Conservation (phyloP, 2,329 filamentous ascomycete species). For the Aaosphaeria arxii region DNA sequence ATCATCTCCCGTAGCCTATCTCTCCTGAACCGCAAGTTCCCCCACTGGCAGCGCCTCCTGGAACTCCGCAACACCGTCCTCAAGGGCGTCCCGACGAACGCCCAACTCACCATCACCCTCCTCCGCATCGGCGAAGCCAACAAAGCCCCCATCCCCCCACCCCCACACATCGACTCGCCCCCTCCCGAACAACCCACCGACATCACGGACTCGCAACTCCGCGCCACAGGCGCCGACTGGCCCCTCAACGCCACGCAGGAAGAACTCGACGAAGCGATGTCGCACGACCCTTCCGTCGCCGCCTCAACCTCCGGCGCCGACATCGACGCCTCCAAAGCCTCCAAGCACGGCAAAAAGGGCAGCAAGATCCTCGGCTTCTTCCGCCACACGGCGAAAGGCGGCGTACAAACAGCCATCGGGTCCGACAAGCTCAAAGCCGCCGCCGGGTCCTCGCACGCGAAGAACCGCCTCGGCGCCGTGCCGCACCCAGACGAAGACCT, state of each 20-base stretch:
- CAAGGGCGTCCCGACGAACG: constrained; percentile 81
- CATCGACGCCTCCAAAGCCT: constrained; percentile 48
- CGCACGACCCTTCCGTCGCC: constrained; percentile 44
- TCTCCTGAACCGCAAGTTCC: constrained; percentile 60
- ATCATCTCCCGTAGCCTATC: constrained; percentile 59
- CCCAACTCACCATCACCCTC: constrained; percentile 76
- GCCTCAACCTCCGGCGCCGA: constrained; percentile 52
- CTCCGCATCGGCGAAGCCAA: constrained; percentile 80
- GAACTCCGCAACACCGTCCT: constrained; percentile 73
- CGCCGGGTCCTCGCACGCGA: constrained; percentile 44
- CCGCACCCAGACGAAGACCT: constrained; percentile 20
- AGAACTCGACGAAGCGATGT: constrained; percentile 64
- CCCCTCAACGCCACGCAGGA: constrained; percentile 60
- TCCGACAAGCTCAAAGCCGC: constrained; percentile 70
- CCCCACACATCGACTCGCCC: constrained; percentile 44
- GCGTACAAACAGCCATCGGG: constrained; percentile 68
- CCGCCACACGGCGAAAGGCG: constrained; percentile 67
- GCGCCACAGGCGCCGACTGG: constrained; percentile 51
- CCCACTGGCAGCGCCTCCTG: constrained; percentile 72
- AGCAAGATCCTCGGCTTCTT: constrained; percentile 61
- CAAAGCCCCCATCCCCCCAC: constrained; percentile 70
- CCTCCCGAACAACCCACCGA: constrained; percentile 52
- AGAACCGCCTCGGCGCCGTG: not conserved
- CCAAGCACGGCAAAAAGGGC: constrained; percentile 48
- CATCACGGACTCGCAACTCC: constrained; percentile 49